phyloP scores from a whole-genome alignment of 2,329 filamentous ascomycete species.

The Trichoderma cornu-damae region DNA sequence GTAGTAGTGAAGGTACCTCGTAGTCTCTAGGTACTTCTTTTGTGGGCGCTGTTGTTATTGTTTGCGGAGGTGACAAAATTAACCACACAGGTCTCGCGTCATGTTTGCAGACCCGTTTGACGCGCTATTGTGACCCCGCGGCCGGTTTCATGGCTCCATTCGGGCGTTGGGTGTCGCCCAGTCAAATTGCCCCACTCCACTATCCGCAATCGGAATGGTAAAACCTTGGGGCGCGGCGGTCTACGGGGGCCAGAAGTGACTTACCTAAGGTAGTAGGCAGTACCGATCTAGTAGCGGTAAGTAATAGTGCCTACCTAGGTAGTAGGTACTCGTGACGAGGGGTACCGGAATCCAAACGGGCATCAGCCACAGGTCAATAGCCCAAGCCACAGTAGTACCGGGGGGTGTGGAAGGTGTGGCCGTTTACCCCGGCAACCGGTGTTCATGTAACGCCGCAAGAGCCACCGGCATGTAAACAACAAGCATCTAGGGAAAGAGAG shows the following conservation, averaged over 20 bases:
- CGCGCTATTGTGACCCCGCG: neutral
- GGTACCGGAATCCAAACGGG: no score
- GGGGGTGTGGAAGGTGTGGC: neutral
- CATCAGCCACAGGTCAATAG: neutral
- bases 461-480: slow-evolving; percentile 6
- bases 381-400: slow-evolving; percentile 9
- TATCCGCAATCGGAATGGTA: no score
- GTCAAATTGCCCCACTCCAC: neutral
- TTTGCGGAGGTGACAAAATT: neutral
- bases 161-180: neutral
- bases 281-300: no score
- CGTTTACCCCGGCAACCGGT: slow-evolving; percentile 16
- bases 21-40: no score
- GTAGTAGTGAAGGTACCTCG: no score
- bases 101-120: neutral
- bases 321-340: no score
- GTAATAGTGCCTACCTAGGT: no score
- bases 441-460: neutral
- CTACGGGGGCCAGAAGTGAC: no score
- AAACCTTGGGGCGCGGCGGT: no score
- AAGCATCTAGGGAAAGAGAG: neutral
- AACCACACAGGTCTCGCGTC: neutral
- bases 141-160: neutral
- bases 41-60: neutral
- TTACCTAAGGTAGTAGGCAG: no score